Percentiles rank a stretch among this genome's conserved stretches.
Conservation (phyloP, 176 grass and related monocot species). For the Triticum timopheevii region DNA sequence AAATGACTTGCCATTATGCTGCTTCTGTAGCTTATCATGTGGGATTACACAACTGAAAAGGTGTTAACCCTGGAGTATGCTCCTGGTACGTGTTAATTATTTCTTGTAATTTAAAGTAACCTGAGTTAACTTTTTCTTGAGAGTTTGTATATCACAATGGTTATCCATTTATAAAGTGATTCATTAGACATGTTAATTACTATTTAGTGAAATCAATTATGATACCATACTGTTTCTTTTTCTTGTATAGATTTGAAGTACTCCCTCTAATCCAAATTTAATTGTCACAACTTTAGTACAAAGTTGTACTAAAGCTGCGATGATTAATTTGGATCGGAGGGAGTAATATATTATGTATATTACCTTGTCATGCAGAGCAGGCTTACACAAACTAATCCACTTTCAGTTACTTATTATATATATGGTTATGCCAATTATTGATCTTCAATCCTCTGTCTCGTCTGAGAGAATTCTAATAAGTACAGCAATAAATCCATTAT, state of each 20-base stretch:
- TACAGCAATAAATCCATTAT: neutral
- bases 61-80: slow-evolving; percentile 89
- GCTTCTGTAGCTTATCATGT: slow-evolving; percentile 79
- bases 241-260: neutral
- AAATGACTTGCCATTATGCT: slow-evolving; percentile 33
- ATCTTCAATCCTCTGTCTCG: neutral
- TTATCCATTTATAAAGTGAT: slow-evolving; percentile 2
- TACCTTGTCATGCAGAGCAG: slow-evolving; percentile 1
- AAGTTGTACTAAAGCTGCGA: no score
- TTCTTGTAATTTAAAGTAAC: slow-evolving; percentile 1
- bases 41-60: slow-evolving; percentile 87
- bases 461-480: neutral
- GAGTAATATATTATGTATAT: neutral
- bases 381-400: neutral
- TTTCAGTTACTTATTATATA: neutral
- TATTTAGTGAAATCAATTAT: neutral
- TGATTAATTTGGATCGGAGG: no score
- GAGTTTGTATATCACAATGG: neutral
- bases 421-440: neutral
- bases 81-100: slow-evolving; percentile 65
- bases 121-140: neutral
- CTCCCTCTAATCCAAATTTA: no score
- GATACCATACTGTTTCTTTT: neutral
- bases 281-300: no score
- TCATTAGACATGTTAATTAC: neutral